These are phyloP conservation scores for Forsythia suspensa DNA, from an alignment of 257 asterid genomes.

Conservation along the genomic window DNA sequence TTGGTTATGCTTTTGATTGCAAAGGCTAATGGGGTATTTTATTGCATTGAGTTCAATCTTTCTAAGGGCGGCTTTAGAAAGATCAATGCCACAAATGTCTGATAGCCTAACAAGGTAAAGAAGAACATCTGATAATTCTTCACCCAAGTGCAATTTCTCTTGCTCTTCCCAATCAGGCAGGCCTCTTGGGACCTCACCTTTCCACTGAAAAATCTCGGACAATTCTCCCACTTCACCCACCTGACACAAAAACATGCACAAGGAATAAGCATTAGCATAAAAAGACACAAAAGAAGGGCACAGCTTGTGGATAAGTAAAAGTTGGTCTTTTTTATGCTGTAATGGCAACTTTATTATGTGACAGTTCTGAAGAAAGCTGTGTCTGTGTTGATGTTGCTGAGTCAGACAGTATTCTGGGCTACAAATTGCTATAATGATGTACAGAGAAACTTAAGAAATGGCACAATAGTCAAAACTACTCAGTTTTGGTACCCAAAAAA, in stretches of 20 bases:
- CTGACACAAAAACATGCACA: neutral
- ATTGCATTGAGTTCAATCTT: slow-evolving; percentile 3
- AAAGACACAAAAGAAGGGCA: neutral
- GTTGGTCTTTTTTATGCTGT: neutral
- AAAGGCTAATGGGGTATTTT: slow-evolving; percentile 1
- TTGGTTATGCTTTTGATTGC: neutral
- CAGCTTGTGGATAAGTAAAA: neutral
- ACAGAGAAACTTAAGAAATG: neutral
- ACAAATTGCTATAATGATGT: neutral
- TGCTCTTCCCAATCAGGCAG: neutral
- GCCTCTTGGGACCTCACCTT: slow-evolving; percentile 9
- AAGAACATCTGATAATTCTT: slow-evolving; percentile 3
- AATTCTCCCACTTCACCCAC: slow-evolving; percentile 11
- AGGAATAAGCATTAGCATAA: neutral
- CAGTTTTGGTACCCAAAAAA: neutral
- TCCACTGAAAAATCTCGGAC: slow-evolving; percentile 12
- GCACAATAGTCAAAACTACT: neutral
- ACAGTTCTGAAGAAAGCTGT: too few relatives aligned
- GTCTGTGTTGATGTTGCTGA: neutral
- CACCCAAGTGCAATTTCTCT: slow-evolving; percentile 3
- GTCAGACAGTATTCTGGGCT: neutral
- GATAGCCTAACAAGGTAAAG: slow-evolving; percentile 9
- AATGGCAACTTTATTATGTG: neutral
- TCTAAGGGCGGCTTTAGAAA: neutral
- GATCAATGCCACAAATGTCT: slow-evolving; percentile 13